phyloP scores from a whole-genome alignment of 306 rosid species.

The Citrullus amarus region DNA sequence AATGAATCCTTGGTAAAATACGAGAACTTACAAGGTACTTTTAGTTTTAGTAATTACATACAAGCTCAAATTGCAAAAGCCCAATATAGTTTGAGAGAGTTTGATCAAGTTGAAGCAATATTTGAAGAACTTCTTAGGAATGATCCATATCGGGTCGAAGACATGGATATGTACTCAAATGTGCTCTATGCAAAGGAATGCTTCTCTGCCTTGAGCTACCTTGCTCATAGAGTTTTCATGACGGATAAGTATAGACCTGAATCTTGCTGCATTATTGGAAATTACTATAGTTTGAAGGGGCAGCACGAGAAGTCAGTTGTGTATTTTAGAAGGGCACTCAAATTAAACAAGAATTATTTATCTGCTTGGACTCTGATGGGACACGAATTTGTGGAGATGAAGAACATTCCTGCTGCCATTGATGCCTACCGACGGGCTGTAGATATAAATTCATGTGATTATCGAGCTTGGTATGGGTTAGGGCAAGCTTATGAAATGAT shows the following conservation, averaged over 20 bases:
- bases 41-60: constrained; percentile 72
- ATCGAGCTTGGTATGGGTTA: constrained; percentile 98
- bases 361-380: constrained; percentile 99
- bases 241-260: constrained; percentile 97
- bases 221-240: constrained; percentile 89
- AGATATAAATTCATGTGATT: constrained; percentile 74
- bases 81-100: constrained; percentile 83
- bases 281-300: constrained; percentile 94
- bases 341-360: constrained; percentile 79
- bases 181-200: constrained; percentile 91
- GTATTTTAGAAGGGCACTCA: constrained; percentile 92
- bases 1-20: constrained; percentile 61
- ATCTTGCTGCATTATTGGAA: constrained; percentile 95
- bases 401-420: constrained; percentile 93
- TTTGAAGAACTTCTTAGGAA: constrained; percentile 86
- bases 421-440: constrained; percentile 97
- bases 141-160: constrained; percentile 94
- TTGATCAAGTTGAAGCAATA: constrained; percentile 87
- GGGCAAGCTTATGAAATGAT: constrained; percentile 99
- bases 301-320: constrained; percentile 89
- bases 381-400: constrained; percentile 96
- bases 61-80: constrained; percentile 94
- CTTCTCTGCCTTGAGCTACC: constrained; percentile 77
- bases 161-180: constrained; percentile 98
- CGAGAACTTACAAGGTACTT: constrained; percentile 58